phyloP scores from a whole-genome alignment of 345 rosid genomes.

The Heritiera littoralis region DNA sequence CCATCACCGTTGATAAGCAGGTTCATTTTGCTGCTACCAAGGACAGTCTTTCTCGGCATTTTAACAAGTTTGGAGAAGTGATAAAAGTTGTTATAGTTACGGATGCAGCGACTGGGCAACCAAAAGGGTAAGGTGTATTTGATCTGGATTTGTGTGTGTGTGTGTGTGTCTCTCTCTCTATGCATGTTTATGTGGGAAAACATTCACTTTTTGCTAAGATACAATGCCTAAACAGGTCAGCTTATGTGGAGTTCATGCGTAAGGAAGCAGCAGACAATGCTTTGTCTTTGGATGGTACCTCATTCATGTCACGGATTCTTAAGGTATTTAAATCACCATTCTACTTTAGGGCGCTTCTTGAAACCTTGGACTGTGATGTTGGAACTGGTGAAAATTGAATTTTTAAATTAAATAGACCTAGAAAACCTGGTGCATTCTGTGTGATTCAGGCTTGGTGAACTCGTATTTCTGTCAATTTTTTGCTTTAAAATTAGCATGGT shows the following conservation, averaged over 20 bases:
- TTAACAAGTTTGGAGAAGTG: conserved; percentile 89
- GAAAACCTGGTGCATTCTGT: background rate
- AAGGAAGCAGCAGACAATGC: conserved; percentile 92
- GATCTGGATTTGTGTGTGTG: background rate
- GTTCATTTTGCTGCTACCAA: conserved; percentile 96
- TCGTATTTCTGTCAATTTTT: background rate
- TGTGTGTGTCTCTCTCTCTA: background rate
- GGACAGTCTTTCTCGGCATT: conserved; percentile 88
- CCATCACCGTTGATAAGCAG: conserved; percentile 43
- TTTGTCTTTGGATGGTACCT: conserved; percentile 72
- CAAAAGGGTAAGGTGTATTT: conserved; percentile 67
- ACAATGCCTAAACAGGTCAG: conserved; percentile 61
- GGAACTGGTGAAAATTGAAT: background rate
- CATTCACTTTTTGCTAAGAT: conserved; percentile 6
- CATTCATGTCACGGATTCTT: conserved; percentile 91
- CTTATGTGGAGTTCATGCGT: conserved; percentile 78
- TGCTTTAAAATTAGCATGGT: background rate
- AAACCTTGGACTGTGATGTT: background rate
- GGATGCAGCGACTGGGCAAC: conserved; percentile 90
- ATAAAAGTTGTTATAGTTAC: conserved; percentile 81
- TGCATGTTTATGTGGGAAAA: background rate
- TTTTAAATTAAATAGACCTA: background rate
- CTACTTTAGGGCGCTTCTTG: background rate
- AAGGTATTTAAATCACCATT: conserved; percentile 51
- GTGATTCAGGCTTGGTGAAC: conserved; percentile 22